These are phyloP conservation scores for Globisporangium yorkense DNA, from an alignment of 352 stramenopile species.

Conservation along the genomic window DNA sequence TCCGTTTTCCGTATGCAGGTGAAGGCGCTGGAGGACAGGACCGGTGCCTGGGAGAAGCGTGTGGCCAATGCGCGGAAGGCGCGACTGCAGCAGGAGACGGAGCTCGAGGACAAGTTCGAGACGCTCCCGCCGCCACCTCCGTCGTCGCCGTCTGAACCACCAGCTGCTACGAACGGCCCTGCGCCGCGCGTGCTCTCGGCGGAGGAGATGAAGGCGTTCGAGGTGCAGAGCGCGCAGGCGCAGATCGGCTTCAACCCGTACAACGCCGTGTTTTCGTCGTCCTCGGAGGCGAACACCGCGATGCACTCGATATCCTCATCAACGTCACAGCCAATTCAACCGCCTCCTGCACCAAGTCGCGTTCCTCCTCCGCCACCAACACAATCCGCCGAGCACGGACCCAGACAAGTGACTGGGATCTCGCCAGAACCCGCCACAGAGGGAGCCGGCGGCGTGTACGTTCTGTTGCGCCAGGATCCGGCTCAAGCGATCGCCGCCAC, in stretches of 20 bases:
- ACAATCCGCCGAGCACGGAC: not conserved
- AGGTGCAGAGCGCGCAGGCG: constrained; percentile 43
- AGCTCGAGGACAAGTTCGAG: constrained; percentile 37
- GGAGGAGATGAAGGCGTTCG: constrained; percentile 58
- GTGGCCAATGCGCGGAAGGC: constrained; percentile 46
- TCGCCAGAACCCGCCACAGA: constrained; percentile 4
- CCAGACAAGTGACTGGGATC: constrained; percentile 3
- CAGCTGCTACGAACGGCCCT: constrained; percentile 4
- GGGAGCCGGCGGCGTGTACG: constrained; percentile 39
- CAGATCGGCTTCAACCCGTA: constrained; percentile 77
- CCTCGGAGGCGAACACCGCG: constrained; percentile 37
- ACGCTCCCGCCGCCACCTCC: constrained; percentile 10
- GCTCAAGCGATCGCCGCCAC: constrained; percentile 38
- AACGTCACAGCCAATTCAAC: constrained; percentile 1
- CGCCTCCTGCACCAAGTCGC: constrained; percentile 18
- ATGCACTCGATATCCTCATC: constrained; percentile 41
- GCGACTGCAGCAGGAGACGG: constrained; percentile 44
- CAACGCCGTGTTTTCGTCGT: constrained; percentile 58
- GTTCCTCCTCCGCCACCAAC: not conserved
- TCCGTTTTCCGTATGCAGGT: constrained; percentile 14
- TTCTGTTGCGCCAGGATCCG: constrained; percentile 54
- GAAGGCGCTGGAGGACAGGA: constrained; percentile 51
- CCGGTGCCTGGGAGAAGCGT: constrained; percentile 67
- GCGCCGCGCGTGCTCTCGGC: constrained; percentile 35
- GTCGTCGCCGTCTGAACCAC: constrained; percentile 10